phyloP scores from a whole-genome alignment of 1,284 basidiomycete genomes.

The Ustilago xerochloae region DNA sequence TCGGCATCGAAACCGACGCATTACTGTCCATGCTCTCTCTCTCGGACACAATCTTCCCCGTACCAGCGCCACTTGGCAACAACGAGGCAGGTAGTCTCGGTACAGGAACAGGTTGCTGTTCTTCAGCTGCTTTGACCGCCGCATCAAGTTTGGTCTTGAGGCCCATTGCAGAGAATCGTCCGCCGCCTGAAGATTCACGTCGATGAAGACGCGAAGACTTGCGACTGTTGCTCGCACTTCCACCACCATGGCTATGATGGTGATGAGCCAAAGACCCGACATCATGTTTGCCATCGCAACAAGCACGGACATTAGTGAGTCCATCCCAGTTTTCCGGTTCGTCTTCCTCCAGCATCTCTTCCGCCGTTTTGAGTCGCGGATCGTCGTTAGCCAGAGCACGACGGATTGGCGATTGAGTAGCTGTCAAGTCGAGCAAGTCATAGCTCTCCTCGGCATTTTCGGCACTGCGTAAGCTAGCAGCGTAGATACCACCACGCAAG shows the following conservation, averaged over 20 bases:
- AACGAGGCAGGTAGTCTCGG: constrained; percentile 30
- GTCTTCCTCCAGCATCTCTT: constrained; percentile 73
- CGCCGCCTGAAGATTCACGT: constrained; percentile 37
- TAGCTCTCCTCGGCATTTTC: constrained; percentile 31
- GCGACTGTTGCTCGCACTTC: constrained; percentile 16
- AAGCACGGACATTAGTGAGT: constrained; percentile 78
- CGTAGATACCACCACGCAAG: constrained; percentile 21
- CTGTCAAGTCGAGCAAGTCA: constrained; percentile 44
- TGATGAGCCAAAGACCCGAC: constrained; percentile 68
- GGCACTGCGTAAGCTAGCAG: constrained; percentile 29
- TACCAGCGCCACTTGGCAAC: constrained; percentile 15
- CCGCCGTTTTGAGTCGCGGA: constrained; percentile 58
- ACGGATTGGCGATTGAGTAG: constrained; percentile 39
- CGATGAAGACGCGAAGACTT: constrained; percentile 38
- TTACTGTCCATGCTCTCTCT: constrained; percentile 35
- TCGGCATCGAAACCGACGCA: constrained; percentile 7
- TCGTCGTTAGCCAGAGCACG: constrained; percentile 42
- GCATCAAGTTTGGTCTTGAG: constrained; percentile 44
- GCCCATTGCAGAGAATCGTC: constrained; percentile 30
- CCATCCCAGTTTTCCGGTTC: constrained; percentile 89
- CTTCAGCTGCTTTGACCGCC: constrained; percentile 15
- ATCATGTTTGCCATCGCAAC: constrained; percentile 89
- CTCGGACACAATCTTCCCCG: constrained; percentile 5
- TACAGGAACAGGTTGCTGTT: constrained; percentile 9
- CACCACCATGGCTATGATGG: constrained; percentile 6